Percentiles rank a stretch among this genome's conserved stretches.
Conservation (phyloP, 139 green algal genomes). For the Chlorella sp. region DNA sequence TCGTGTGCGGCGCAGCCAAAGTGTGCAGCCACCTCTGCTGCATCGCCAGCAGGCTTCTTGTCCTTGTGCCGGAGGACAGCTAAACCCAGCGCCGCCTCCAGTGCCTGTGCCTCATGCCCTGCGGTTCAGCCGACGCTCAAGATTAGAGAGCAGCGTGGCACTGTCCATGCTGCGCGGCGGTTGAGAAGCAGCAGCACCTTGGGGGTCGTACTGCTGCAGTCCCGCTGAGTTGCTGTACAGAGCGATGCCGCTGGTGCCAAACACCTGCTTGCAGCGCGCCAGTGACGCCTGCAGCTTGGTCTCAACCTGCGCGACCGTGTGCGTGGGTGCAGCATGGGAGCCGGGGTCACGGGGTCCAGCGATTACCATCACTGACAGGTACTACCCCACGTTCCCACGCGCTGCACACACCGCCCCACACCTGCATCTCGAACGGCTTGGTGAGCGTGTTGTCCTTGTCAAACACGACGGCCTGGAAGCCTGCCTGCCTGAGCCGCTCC, state of each 20-base stretch:
- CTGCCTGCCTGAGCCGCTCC: slow-evolving; percentile 51
- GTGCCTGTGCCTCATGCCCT: slow-evolving; percentile 64
- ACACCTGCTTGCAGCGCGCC: slow-evolving; percentile 43
- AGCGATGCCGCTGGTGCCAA: slow-evolving; percentile 52
- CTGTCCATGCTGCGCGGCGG: no score
- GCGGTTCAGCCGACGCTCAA: no score
- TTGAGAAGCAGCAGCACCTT: no score
- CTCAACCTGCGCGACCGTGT: slow-evolving; percentile 23
- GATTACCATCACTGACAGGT: background rate
- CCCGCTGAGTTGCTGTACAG: slow-evolving; percentile 92
- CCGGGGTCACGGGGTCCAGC: no score
- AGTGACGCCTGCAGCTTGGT: slow-evolving; percentile 31
- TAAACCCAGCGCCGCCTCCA: slow-evolving; percentile 75
- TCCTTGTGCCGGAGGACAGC: slow-evolving; percentile 66
- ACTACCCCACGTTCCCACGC: background rate
- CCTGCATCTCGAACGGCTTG: slow-evolving; percentile 57
- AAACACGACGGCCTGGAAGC: slow-evolving; percentile 77
- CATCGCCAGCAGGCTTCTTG: slow-evolving; percentile 81
- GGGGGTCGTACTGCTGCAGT: slow-evolving; percentile 82
- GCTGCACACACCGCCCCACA: slow-evolving; percentile 3
- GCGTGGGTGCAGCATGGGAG: no score
- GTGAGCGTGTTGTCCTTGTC: slow-evolving; percentile 98
- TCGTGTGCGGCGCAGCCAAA: slow-evolving; percentile 52
- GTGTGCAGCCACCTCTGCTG: slow-evolving; percentile 56
- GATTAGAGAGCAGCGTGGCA: no score